Base-by-base conservation (phyloP, 768 basidiomycete species). In the Clathrus columnatus region DNA sequence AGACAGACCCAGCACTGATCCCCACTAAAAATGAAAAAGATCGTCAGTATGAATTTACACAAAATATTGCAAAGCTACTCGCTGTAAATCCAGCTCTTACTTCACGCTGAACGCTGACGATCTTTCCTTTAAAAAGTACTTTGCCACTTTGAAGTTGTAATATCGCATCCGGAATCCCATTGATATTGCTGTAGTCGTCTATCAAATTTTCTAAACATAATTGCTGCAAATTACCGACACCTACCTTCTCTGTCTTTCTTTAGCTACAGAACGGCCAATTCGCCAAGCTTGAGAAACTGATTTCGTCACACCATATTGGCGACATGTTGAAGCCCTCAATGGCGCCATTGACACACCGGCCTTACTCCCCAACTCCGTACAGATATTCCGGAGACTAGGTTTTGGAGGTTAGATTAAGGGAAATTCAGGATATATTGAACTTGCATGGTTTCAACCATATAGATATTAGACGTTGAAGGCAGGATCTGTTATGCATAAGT, bases 241-340 rank as follows among this genome's bases (percentile, higher is more conserved):
- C 41, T 20, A 60, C 55, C 58, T 63, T 69, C 65, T 51, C n/a
- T 75, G 75, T 46, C 78, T 71, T 55, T 77, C 75, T 3, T 76
- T 70, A 5, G 76, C 73, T 16, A 84, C 73, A 0, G 81, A 81
- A 27, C 79, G 70, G 7, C 84, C 84, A 20, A 85, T 74, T 46
- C 78, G 68, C 83, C 84, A 85, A 7, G 78, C 76, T 63, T 80
- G 72, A 20, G 81, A 83, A 10, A 81, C 72, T 24, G 77, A 80
- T 43, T 75, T 77, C 2, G 72, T 69, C 16, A 70, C 60, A 51
- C 67, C 68, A 48, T 66, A 69, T 10, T 63, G 47, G 8, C 61
- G 52, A 51, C 66, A 67, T 1, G 57, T 66, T 48, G 43, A 59
- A 24, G 63, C 55, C 11, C 51, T 53, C 14, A 65, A 42, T 0